These are phyloP conservation scores for Botrytis pseudocinerea DNA, from an alignment of 2,329 filamentous ascomycete genomes.

Conservation along the genomic window DNA sequence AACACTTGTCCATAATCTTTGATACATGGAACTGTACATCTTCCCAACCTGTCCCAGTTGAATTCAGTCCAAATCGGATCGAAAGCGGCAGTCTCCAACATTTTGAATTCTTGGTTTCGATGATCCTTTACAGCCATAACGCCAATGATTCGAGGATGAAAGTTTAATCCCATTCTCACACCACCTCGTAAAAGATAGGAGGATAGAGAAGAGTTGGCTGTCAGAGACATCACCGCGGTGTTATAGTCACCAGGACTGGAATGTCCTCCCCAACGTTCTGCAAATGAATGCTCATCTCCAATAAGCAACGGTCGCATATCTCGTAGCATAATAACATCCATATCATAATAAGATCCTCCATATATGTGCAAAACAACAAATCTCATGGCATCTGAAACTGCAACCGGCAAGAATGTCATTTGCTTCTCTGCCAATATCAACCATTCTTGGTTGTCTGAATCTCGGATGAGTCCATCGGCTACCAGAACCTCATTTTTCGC, in stretches of 20 bases:
- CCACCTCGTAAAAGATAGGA: conserved; percentile 56
- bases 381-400: conserved; percentile 56
- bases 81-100: conserved; percentile 58
- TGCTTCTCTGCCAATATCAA: conserved; percentile 54
- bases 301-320: conserved; percentile 56
- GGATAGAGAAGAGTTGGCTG: conserved; percentile 55
- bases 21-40: conserved; percentile 55
- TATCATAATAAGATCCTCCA: conserved; percentile 56
- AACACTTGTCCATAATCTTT: conserved; percentile 55
- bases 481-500: conserved; percentile 43
- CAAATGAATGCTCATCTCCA: conserved; percentile 52
- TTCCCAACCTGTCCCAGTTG: conserved; percentile 53
- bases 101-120: conserved; percentile 53
- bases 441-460: conserved; percentile 53
- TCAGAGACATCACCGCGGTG: conserved; percentile 56
- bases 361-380: conserved; percentile 56
- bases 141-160: conserved; percentile 55
- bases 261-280: conserved; percentile 57
- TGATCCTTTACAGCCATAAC: conserved; percentile 58
- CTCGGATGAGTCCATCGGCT: conserved; percentile 53
- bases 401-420: conserved; percentile 58
- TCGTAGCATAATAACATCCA: conserved; percentile 56
- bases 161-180: conserved; percentile 58
- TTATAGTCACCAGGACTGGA: conserved; percentile 56
- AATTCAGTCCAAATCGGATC: conserved; percentile 60